Conservation (phyloP, 768 basidiomycete species). For the Leucogyrophana mollusca region DNA sequence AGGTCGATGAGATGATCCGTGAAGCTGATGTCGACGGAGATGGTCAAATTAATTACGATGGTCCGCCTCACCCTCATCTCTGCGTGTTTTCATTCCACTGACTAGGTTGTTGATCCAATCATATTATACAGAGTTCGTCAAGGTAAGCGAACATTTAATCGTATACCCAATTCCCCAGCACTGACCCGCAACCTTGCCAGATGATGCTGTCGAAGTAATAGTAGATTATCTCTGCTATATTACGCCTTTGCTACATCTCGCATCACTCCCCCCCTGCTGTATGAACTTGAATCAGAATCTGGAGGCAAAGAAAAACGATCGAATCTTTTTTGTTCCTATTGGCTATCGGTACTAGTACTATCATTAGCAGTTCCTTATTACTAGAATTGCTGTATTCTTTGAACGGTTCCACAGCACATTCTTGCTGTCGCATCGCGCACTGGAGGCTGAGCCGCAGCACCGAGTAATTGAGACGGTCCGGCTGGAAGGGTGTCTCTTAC, state of each 20-base stretch:
- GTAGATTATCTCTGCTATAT: slow-evolving; percentile 6
- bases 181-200: slow-evolving; percentile 29
- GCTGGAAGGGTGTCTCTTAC: too few relatives aligned
- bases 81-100: slow-evolving; percentile 1
- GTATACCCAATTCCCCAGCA: slow-evolving; percentile 3
- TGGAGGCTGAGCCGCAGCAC: too few relatives aligned
- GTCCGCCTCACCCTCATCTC: slow-evolving; percentile 35
- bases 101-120: slow-evolving; percentile 3
- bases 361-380: not conserved
- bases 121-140: slow-evolving; percentile 64
- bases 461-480: too few relatives aligned
- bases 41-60: slow-evolving; percentile 89
- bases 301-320: not conserved
- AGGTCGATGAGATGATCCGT: slow-evolving; percentile 96
- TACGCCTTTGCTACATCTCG: slow-evolving; percentile 4
- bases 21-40: slow-evolving; percentile 95
- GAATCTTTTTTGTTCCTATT: not conserved
- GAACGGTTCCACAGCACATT: too few relatives aligned
- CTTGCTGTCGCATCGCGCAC: too few relatives aligned
- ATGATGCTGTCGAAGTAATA: slow-evolving; percentile 75
- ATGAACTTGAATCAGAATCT: not conserved
- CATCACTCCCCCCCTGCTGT: not conserved
- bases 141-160: slow-evolving; percentile 37
- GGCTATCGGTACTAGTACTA: slow-evolving; percentile 1
- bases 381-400: too few relatives aligned